Evolutionary conservation across 2,329 filamentous ascomycete species (phyloP), one percentile per base, ranked within the genome.

Genomic region (Boeremia exigua): DNA sequence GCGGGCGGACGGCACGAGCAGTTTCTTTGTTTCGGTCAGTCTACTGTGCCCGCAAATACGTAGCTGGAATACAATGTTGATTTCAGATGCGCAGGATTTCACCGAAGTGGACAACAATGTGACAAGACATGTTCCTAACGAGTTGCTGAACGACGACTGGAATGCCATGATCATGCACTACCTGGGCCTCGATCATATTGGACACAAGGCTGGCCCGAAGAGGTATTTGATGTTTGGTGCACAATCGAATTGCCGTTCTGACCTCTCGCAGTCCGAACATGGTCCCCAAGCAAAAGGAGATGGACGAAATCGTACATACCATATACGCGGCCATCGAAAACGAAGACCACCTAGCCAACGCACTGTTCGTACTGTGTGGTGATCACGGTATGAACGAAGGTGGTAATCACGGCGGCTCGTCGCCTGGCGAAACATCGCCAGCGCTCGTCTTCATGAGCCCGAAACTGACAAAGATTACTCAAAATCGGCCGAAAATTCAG

Each of bases 321-420:
- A 88, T 99, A 25, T 97, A 91, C 70, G 79, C 82, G 11, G 89
- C 91, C 6, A 89, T 99, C 61, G 83, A 89, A 68, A 82, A 82
- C 4, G 78, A 90, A 52, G 72, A 83, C 1, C 89, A 96, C 73
- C 85, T 97, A 1, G 72, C 85, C 29, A 89, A 90, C 4, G 92
- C 94, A 0, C 79, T 99, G 2, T 83, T 99, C 40, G 87, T 99
- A 3, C 78, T 99, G 6, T 92, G 89, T 53, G 95, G 95, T 52
- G 96, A 99, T 68, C 95, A 99, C 72, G 95, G 95, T n/a, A 99
- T 99, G 95, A 99, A 98, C 66, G 94, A 98, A 66, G 95, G 91
- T 17, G 95, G 95, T 2, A 98, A 98, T 65, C 95, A 99, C 72
- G 95, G 95, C 28, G 95, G 94, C 34, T 97, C 94, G 9, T 93